Evolutionary conservation across 2,329 filamentous ascomycete genomes (phyloP).

Genomic region (Talaromyces sp.): DNA sequence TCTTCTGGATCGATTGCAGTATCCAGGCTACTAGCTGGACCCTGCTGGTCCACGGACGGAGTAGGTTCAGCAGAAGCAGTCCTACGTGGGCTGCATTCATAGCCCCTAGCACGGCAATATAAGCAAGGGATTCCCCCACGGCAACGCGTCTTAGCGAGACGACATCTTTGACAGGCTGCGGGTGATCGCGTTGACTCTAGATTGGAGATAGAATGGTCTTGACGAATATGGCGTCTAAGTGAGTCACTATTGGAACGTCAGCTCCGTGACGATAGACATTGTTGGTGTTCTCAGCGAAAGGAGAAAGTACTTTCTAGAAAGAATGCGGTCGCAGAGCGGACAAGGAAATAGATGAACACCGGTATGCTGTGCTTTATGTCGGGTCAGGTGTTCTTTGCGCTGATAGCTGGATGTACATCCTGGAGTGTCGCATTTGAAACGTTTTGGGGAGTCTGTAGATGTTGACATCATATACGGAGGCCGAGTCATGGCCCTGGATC

Average conservation of each 20-base stretch:
- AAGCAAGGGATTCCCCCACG: slow-evolving; percentile 12
- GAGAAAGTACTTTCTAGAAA: slow-evolving; percentile 21
- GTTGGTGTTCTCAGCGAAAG: no score
- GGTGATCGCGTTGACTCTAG: slow-evolving; percentile 11
- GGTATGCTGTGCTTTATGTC: slow-evolving; percentile 25
- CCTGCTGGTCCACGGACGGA: no score
- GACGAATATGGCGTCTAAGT: slow-evolving; percentile 28
- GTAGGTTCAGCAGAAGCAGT: no score
- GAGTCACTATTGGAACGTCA: slow-evolving; percentile 24
- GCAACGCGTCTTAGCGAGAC: slow-evolving; percentile 19
- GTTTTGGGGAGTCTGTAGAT: background rate
- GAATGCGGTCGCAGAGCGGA: slow-evolving; percentile 16
- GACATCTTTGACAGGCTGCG: slow-evolving; percentile 25
- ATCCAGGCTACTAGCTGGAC: no score
- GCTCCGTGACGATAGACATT: background rate
- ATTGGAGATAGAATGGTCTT: slow-evolving; percentile 14
- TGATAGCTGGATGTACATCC: slow-evolving; percentile 26
- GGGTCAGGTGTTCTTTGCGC: slow-evolving; percentile 29
- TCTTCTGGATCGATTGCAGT: background rate
- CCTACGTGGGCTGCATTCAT: no score
- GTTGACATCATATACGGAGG: no score
- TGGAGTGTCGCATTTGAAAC: slow-evolving; percentile 13
- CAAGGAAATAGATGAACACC: slow-evolving; percentile 15
- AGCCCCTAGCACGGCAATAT: no score
- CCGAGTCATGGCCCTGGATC: no score